phyloP scores from a whole-genome alignment of 1,139 yeast species.

The Candida glucosophila region DNA sequence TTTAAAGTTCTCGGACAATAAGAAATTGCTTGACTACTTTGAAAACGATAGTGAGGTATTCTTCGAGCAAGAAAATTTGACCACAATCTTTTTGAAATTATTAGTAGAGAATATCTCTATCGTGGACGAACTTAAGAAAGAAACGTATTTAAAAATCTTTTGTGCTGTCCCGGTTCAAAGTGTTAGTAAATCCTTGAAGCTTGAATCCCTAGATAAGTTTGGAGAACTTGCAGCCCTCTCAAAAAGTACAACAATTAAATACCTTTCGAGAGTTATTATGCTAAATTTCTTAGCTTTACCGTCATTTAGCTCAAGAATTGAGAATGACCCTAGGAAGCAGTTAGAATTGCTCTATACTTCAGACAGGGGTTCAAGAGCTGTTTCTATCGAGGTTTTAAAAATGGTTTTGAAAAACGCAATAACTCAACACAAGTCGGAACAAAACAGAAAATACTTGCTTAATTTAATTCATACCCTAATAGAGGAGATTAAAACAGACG shows the following conservation, averaged over 20 bases:
- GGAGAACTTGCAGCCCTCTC: constrained; percentile 2
- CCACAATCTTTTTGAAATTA: constrained; percentile 4
- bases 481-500: no score
- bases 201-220: not conserved
- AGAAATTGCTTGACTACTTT: constrained; percentile 11
- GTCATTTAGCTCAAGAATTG: no score
- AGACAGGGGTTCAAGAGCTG: no score
- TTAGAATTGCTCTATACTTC: no score
- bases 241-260: constrained; percentile 7
- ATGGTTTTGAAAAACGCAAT: no score
- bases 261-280: constrained; percentile 10
- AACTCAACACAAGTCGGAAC: no score
- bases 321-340: no score
- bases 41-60: constrained; percentile 12
- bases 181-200: not conserved
- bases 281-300: no score
- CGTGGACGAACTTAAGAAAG: not conserved
- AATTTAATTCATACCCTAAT: no score
- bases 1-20: constrained; percentile 6
- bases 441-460: no score
- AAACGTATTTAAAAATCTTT: not conserved
- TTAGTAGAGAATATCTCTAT: not conserved
- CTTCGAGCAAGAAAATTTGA: constrained; percentile 37
- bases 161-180: not conserved
- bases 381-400: no score